phyloP scores from a whole-genome alignment of 495 filamentous ascomycete species.

The Aeminium ludgeri region DNA sequence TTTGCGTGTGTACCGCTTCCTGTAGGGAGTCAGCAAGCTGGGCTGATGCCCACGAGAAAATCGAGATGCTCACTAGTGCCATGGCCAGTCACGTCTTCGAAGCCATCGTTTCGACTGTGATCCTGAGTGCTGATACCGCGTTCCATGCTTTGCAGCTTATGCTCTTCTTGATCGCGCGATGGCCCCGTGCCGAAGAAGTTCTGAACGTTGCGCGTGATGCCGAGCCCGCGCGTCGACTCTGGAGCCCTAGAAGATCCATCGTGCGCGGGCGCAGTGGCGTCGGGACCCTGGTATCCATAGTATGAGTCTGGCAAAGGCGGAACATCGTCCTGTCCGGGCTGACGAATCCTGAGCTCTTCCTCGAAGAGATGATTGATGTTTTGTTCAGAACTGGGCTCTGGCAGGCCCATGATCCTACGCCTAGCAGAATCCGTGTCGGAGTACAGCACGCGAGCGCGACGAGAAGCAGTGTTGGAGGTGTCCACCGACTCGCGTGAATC shows the following conservation, averaged over 20 bases:
- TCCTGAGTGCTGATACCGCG: too few relatives aligned
- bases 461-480: background rate
- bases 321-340: background rate
- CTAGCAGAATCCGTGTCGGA: slow-evolving; percentile 5
- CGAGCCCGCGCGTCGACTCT: background rate
- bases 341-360: background rate
- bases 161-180: too few relatives aligned
- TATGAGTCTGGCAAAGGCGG: background rate
- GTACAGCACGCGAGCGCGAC: slow-evolving; percentile 6
- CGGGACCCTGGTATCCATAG: background rate
- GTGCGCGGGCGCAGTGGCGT: background rate
- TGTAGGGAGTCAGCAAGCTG: background rate
- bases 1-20: background rate
- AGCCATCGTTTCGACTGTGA: too few relatives aligned
- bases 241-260: background rate
- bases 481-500: background rate
- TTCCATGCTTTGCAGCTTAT: too few relatives aligned
- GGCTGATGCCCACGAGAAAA: background rate
- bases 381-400: background rate
- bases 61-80: background rate
- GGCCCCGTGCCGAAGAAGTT: too few relatives aligned
- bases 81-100: background rate
- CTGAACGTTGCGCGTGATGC: background rate
- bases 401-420: slow-evolving; percentile 10
- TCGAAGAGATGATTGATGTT: background rate